Base-by-base conservation (phyloP, 805 yeast genomes). In the Cyberlindnera mycetangii region DNA sequence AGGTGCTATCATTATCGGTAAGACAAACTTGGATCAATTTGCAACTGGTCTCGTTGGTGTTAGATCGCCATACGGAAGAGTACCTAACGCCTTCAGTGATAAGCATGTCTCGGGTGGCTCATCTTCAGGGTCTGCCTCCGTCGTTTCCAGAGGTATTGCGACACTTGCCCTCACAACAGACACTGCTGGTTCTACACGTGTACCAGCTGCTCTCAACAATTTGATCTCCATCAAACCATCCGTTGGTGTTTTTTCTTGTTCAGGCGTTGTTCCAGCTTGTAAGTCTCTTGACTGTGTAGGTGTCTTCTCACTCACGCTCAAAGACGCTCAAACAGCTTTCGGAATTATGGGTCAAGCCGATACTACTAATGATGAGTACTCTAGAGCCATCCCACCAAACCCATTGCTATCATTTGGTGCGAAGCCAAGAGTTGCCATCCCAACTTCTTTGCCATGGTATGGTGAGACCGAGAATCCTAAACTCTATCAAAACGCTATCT, bases 121-220 rank as follows among this genome's bases (percentile, higher is more conserved):
- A 2, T 84, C 95, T 31, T 89, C 97, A 1, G 99, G 99, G 11
- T 88, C 96, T n/a, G 95, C 96, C 6, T 81, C 83, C 12, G 90
- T 83, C 18, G 97, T 89, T 16, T 92, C 89, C 17, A 76, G 89
- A 54, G 98, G 98, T 47, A 71, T 82, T 38, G 97, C 88, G 15
- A 97, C 98, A 27, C 59, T 92, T 39, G 76, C 97, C 1, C 72
- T 92, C 55, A 97, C 97, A 30, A 93, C 98, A 6, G 99, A 92
- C 62, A 92, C 99, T 30, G 99, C 99, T 9, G 99, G 99, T 18
- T 88, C 96, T 6, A 97, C 97, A 33, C 79, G 99, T 59, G 99
- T 92, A 25, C 99, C 99, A 21, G 98, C 98, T 20, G 92, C 89
- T 24, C 72, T 92, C 53, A 92, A 92, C 74, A 93, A 93, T 66